These are phyloP conservation scores for Tylopilus sp. DNA, from an alignment of 768 basidiomycete genomes.

Conservation along the genomic window DNA sequence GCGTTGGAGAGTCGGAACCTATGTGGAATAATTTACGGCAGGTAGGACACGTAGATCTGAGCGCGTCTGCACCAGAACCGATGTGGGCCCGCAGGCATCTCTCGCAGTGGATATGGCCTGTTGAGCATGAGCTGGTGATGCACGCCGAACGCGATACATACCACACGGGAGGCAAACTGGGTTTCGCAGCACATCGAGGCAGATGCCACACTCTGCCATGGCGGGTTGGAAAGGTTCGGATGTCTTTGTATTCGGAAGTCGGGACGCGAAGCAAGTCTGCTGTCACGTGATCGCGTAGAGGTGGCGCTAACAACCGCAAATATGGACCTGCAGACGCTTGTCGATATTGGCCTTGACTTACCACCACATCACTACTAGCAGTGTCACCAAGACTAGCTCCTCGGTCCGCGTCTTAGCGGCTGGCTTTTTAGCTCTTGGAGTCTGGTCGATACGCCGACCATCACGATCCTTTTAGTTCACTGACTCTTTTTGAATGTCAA, in stretches of 20 bases:
- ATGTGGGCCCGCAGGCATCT: conserved; percentile 47
- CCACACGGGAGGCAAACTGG: conserved; percentile 67
- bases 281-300: conserved; percentile 31
- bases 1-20: conserved; percentile 36
- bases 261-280: not conserved
- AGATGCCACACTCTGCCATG: conserved; percentile 62
- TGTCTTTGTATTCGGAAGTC: too few relatives aligned
- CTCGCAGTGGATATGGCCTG: conserved; percentile 67
- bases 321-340: conserved; percentile 7
- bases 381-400: conserved; percentile 5
- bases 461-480: conserved; percentile 26
- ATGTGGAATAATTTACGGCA: conserved; percentile 56
- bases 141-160: conserved; percentile 27
- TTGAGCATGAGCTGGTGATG: conserved; percentile 3
- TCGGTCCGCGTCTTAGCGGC: conserved; percentile 4
- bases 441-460: conserved; percentile 18
- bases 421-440: conserved; percentile 4
- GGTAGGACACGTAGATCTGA: conserved; percentile 52
- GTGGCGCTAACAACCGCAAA: conserved; percentile 21
- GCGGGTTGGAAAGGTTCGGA: not conserved
- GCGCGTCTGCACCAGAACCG: conserved; percentile 27
- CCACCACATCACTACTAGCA: conserved; percentile 10
- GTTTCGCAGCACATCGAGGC: conserved; percentile 49
- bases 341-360: conserved; percentile 1
- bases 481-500: conserved; percentile 33